Percentiles rank a stretch among this genome's conserved stretches.
Conservation (phyloP, 805 yeast species). For the Zygosaccharomyces gambellarensis region DNA sequence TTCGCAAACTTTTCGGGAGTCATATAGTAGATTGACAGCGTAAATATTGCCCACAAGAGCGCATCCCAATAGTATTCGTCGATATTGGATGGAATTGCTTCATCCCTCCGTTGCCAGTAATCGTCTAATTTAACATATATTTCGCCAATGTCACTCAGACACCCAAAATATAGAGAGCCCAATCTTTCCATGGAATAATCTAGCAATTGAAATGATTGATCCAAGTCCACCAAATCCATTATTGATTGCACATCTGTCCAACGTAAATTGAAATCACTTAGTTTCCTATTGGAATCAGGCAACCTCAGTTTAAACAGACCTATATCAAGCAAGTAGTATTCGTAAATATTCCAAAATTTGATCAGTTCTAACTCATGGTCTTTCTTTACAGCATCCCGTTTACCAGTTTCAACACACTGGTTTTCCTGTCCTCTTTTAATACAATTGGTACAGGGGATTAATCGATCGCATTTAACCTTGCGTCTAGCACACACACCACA, state of each 20-base stretch:
- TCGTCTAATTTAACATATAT: constrained; percentile 23
- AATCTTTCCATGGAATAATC: constrained; percentile 31
- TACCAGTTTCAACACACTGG: constrained; percentile 19
- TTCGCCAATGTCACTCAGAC: constrained; percentile 31
- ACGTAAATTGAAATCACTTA: constrained; percentile 5
- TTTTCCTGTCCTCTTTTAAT: constrained; percentile 26
- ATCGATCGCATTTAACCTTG: constrained; percentile 34
- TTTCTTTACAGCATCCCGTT: not conserved
- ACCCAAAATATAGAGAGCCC: constrained; percentile 32
- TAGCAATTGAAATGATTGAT: constrained; percentile 23
- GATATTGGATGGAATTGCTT: constrained; percentile 9
- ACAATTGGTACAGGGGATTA: constrained; percentile 33
- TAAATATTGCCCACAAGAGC: constrained; percentile 29
- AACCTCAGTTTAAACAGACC: constrained; percentile 22
- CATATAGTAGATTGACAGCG: constrained; percentile 29
- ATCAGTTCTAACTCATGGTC: constrained; percentile 7
- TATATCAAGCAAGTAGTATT: constrained; percentile 25
- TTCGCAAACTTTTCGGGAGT: constrained; percentile 15
- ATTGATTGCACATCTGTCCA: constrained; percentile 15
- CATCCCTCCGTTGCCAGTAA: constrained; percentile 23
- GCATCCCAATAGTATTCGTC: constrained; percentile 28
- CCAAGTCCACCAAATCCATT: constrained; percentile 15
- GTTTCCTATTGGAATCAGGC: constrained; percentile 5
- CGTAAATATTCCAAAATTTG: constrained; percentile 30
- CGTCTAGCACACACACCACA: constrained; percentile 28